Base-by-base conservation (phyloP, 2,329 filamentous ascomycete genomes). In the Claviceps quebecensis region DNA sequence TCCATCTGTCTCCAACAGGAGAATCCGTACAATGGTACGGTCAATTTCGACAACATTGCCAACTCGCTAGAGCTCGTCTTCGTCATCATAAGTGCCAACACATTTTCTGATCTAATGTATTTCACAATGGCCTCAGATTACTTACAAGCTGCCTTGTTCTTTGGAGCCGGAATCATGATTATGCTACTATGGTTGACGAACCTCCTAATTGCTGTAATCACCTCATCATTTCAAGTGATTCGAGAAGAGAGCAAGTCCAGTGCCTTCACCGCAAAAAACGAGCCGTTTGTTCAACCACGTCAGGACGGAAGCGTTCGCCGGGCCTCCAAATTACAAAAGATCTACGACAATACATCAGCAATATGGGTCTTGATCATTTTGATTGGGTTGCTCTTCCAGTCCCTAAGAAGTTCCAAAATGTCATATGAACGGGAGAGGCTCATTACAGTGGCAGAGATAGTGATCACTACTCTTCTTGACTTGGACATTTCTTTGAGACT, bases 71-170 rank as follows among this genome's bases (percentile, higher is more conserved):
- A 98, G 68, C 73, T 97, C 53, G 90, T 98, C 2, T 98, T 98
- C 63, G 88, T 98, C 49, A 84, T 98, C 63, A 98, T 98, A 87
- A 95, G 88, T 60, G 91, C 89, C 47, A 98, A 98, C 65, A 98
- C 93, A 0, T 98, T 94, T 67, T 86, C 88, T 1, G 88, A 97
- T 66, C 71, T 97, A 50, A 88, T 98, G 74, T 98, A 98, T 67
- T 86, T 88, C 59, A 89, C 91, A 4, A 89, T 86, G 50, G 82
- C 95, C 61, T 94, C 87, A 26, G 93, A 98, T 65, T 97, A 95
- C 60, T 77, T 95, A 6, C 78, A 87, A 16, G 82, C 89, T 4
- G 87, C 90, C 1, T 71, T 97, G 2, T 98, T 83, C 61, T 84
- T 84, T 52, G 81, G 75, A 26, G 78, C 76, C 13, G 78, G 77